phyloP scores from a whole-genome alignment of 306 rosid species.

The Pyrus betulifolia region DNA sequence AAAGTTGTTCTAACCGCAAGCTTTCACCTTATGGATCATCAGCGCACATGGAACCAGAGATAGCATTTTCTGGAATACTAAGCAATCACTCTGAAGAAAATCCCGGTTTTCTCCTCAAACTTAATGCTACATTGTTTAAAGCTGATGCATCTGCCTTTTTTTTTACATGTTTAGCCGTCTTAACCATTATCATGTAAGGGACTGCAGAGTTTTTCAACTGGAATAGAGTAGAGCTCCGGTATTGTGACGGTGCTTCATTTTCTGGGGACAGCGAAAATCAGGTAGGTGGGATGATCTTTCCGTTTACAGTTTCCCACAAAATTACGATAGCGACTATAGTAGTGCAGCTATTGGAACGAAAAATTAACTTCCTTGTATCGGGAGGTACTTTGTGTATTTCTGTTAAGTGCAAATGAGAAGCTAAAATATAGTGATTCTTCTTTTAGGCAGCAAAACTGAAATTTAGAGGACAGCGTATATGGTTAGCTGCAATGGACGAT shows the following conservation, averaged over 20 bases:
- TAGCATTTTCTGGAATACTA: slow-evolving; percentile 58
- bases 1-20: slow-evolving; percentile 53
- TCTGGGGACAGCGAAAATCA: slow-evolving; percentile 57
- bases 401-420: neutral
- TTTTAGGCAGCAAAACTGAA: slow-evolving; percentile 51
- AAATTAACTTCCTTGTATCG: neutral
- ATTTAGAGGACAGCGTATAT: slow-evolving; percentile 76
- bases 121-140: neutral
- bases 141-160: neutral
- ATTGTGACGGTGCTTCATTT: slow-evolving; percentile 92
- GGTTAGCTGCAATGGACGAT: slow-evolving; percentile 70
- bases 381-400: neutral
- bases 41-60: slow-evolving; percentile 50
- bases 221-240: slow-evolving; percentile 74
- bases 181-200: slow-evolving; percentile 2
- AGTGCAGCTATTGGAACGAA: no score
- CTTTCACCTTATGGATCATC: slow-evolving; percentile 58
- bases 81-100: slow-evolving; percentile 51
- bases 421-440: neutral
- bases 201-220: slow-evolving; percentile 72
- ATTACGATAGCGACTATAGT: neutral
- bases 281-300: slow-evolving; percentile 21
- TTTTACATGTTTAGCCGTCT: neutral
- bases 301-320: neutral
- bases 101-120: slow-evolving; percentile 46